Base-by-base conservation (phyloP, 768 basidiomycete genomes). In the Lactarius sanguifluus region DNA sequence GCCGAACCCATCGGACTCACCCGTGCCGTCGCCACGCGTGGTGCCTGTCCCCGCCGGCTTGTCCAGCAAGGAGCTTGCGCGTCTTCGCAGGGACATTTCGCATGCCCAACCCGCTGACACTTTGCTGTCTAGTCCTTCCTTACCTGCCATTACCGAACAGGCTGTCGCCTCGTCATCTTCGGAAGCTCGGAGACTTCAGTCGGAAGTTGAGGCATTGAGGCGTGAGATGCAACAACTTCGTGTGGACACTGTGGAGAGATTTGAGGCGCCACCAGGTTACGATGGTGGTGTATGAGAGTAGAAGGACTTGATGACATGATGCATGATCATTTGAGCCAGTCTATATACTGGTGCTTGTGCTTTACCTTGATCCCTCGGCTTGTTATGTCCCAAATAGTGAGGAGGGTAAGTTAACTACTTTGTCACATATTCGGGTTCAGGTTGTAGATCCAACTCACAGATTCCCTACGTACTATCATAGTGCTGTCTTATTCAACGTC, bases 161-260 rank as follows among this genome's bases (percentile, higher is more conserved):
- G n/a, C 38, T 12, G 57, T 6, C 20, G 20, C 4, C 6, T 23
- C 32, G 16, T 47, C 66, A 20, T 10, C 23, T 18, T 16, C 52
- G 2, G 50, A 59, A 0, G 30, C 66, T 16, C 57, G 58, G 41
- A 47, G 62, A 56, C 55, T 64, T 20, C 52, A 59, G 20, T 59
- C 58, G 28, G 76, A 76, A 67, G 75, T 76, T 16, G 74, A 73
- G 64, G 70, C 72, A 50, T 60, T 75, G 58, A 71, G 72, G 25
- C 66, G 70, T 15, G 72, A 69, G 16, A 73, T 75, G 73, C 64
- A 74, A 63, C 63, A 68, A 60, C 61, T 76, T 25, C 72, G 70
- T 23, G 57, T 50, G 36, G 36, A 38, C 36, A 12, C 36, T 38
- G 36, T 38, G 23, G 73, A 74, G 30, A 32, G 73, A 43, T 13